These are phyloP conservation scores for Heterobasidion parviporum DNA, from an alignment of 1,284 basidiomycete species.

Conservation along the genomic window DNA sequence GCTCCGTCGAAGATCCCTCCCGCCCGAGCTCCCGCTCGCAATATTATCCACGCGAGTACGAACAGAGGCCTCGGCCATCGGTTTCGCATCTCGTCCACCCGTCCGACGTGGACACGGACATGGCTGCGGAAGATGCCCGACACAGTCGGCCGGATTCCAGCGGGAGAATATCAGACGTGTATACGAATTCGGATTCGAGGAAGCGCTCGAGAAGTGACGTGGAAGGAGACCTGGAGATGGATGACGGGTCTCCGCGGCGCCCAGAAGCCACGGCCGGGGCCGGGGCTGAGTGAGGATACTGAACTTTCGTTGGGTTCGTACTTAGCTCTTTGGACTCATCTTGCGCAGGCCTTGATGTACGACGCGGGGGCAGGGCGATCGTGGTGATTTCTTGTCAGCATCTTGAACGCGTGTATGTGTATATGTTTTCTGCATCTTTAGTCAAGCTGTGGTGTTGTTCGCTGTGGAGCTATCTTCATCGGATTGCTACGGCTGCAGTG, in stretches of 20 bases:
- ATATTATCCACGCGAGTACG: conserved; percentile 35
- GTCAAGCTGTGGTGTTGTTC: too few relatives aligned
- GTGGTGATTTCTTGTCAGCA: background rate
- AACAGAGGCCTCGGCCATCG: conserved; percentile 20
- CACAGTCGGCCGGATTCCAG: background rate
- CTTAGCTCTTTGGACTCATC: too few relatives aligned
- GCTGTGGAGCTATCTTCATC: too few relatives aligned
- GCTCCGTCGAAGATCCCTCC: too few relatives aligned
- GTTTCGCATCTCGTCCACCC: background rate
- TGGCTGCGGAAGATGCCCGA: background rate
- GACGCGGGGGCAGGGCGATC: background rate
- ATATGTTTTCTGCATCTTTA: background rate
- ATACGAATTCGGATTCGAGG: conserved; percentile 4
- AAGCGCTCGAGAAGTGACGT: conserved; percentile 6
- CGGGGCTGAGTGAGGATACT: too few relatives aligned
- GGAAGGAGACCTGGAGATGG: conserved; percentile 12
- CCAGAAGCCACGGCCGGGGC: background rate
- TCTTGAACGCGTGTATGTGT: background rate
- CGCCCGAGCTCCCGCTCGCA: conserved; percentile 36
- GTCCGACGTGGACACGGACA: background rate
- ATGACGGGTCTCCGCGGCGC: conserved; percentile 2
- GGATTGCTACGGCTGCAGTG: too few relatives aligned
- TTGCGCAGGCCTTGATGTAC: too few relatives aligned
- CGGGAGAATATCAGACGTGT: background rate
- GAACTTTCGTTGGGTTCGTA: too few relatives aligned